phyloP scores from a whole-genome alignment of 2,329 filamentous ascomycete genomes.

The Apiospora koreana region DNA sequence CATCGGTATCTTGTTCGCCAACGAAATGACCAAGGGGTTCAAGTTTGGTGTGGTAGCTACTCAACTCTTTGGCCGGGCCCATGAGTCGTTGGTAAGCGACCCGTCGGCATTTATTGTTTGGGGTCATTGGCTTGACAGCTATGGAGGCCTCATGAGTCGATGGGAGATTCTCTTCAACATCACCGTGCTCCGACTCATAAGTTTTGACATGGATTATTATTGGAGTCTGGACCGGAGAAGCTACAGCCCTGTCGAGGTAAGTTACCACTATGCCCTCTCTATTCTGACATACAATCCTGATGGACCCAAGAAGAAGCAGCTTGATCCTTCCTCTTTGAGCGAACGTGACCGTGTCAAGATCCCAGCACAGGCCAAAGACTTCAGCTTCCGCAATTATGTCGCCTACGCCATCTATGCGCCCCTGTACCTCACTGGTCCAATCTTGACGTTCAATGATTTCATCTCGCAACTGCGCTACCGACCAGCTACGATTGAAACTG shows the following conservation, averaged over 20 bases:
- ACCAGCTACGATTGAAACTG: conserved; percentile 66
- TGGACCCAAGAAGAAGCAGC: conserved; percentile 90
- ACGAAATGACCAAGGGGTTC: conserved; percentile 83
- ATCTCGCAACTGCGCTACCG: conserved; percentile 80
- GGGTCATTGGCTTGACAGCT: conserved; percentile 74
- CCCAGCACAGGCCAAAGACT: conserved; percentile 72
- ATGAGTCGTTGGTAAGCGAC: conserved; percentile 37
- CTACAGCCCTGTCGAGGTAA: conserved; percentile 78
- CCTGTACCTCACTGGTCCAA: conserved; percentile 88
- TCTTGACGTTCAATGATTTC: conserved; percentile 98
- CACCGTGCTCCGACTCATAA: conserved; percentile 87
- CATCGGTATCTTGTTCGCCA: conserved; percentile 80
- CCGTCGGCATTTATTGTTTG: conserved; percentile 54
- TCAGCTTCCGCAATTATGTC: conserved; percentile 81
- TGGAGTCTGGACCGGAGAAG: conserved; percentile 74
- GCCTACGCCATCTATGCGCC: conserved; percentile 91
- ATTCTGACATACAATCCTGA: conserved; percentile 50
- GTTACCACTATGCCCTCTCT: conserved; percentile 27
- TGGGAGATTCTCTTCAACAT: conserved; percentile 99
- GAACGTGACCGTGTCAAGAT: conserved; percentile 84
- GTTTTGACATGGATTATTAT: conserved; percentile 96
- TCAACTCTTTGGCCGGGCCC: conserved; percentile 43
- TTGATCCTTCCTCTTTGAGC: conserved; percentile 83
- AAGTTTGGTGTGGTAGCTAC: conserved; percentile 64
- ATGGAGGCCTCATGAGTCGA: conserved; percentile 79